Conservation (phyloP, 192 early-diverging fungal species). For the Coemansia sp. region DNA sequence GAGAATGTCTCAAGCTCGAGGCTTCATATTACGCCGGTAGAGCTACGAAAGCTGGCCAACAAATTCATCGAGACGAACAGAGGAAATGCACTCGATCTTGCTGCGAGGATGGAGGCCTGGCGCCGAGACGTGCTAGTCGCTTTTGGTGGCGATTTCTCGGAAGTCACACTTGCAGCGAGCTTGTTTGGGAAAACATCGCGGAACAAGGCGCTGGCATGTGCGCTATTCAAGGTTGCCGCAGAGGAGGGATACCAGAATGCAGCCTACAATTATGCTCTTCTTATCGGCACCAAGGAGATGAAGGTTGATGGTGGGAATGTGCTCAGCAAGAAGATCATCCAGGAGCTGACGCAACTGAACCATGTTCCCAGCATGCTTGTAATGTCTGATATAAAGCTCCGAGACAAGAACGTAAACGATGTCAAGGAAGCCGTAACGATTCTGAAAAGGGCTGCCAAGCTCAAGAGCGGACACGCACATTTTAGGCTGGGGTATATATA, state of each 20-base stretch:
- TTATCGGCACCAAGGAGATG: conserved; percentile 19
- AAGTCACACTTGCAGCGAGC: conserved; percentile 20
- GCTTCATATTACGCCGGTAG: conserved; percentile 1
- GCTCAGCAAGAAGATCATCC: conserved; percentile 23
- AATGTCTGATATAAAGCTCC: conserved; percentile 18
- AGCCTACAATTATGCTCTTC: conserved; percentile 23
- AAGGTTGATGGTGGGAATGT: not conserved
- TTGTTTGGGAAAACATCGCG: conserved; percentile 15
- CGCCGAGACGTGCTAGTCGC: conserved; percentile 17
- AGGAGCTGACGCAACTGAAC: conserved; percentile 14
- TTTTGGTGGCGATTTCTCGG: conserved; percentile 14
- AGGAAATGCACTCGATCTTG: not conserved
- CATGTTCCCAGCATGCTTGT: conserved; percentile 20
- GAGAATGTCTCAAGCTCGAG: conserved; percentile 9
- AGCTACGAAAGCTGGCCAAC: conserved; percentile 16
- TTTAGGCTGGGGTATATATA: conserved; percentile 29
- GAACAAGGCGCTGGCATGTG: conserved; percentile 27
- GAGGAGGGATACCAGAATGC: conserved; percentile 38
- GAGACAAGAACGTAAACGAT: conserved; percentile 4
- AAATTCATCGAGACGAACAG: conserved; percentile 17
- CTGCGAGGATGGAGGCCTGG: conserved; percentile 27
- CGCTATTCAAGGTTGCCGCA: conserved; percentile 42
- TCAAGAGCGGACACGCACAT: conserved; percentile 6
- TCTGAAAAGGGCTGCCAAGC: conserved; percentile 21
- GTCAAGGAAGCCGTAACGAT: conserved; percentile 11